Evolutionary conservation across 257 asterid genomes (phyloP).

Genomic region (Ilex aquifolium): DNA sequence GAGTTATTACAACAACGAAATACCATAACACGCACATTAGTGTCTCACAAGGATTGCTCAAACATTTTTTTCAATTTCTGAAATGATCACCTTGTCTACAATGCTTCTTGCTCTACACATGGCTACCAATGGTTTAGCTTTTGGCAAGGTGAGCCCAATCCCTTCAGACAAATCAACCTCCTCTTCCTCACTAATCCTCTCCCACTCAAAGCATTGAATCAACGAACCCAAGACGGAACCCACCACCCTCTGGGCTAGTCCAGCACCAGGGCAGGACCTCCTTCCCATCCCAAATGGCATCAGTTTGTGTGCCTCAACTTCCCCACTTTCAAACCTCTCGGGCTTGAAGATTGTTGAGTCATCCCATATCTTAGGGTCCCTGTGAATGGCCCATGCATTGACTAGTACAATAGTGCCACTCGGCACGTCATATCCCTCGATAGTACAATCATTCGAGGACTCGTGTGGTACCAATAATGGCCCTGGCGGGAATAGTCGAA

Average conservation of each 20-base stretch:
- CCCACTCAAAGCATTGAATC: neutral
- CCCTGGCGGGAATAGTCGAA: neutral
- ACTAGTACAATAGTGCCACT: neutral
- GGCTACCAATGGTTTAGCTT: constrained; percentile 25
- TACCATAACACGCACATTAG: no score
- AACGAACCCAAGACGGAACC: neutral
- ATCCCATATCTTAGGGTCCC: neutral
- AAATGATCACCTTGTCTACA: neutral
- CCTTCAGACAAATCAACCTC: constrained; percentile 13
- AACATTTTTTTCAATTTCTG: no score
- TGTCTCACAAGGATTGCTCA: no score
- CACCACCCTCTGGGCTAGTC: neutral
- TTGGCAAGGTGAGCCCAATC: constrained; percentile 24
- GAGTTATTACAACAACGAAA: no score
- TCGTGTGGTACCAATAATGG: neutral
- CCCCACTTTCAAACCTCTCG: neutral
- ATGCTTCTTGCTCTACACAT: constrained; percentile 9
- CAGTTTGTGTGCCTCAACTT: neutral
- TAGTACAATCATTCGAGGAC: neutral
- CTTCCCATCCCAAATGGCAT: neutral
- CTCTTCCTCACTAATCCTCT: constrained; percentile 3
- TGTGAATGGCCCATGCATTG: neutral
- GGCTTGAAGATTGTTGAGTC: neutral
- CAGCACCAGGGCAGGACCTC: neutral
- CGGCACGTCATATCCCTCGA: neutral